Evolutionary conservation across 192 early-diverging fungal genomes (phyloP), one percentile per base, ranked within the genome.

Genomic region (Spinellus fusiger): DNA sequence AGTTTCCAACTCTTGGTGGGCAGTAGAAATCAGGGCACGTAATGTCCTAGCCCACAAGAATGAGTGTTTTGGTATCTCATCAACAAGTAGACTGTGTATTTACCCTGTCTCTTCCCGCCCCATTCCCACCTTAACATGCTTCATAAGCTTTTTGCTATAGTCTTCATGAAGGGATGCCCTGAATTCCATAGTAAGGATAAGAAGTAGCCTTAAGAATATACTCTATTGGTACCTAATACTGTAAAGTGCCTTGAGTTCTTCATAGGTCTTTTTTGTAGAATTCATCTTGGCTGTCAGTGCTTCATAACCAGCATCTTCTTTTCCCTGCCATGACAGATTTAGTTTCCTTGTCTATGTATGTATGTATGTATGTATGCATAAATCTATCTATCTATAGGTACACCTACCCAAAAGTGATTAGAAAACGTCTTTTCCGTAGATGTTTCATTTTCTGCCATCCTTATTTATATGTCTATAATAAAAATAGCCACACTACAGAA

Each of bases 91-190:
- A 20, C 10, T 51, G 37, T 7, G 8, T 37, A 52, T 44, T 59
- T 73, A 84, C 82, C 88, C 86, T 16, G 80, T 78, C 58, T 90
- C 88, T 54, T 90, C 85, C 35, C 73, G 78, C 0, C 88, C 88
- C 32, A 90, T 57, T 1, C 70, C 78, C 2, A 71, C 59, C 31
- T 84, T 83, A 5, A 81, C 68, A 47, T 84, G 64, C 61, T 88
- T 90, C 31, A 74, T 37, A 35, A 90, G 55, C 56, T 77, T 77
- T 63, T 86, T 86, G 48, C 86, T 86, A 56, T 84, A 75, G 8
- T 90, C 88, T 49, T 90, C 88, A 34, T 90, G 83, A 27, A 88
- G 62, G 0, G 71, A 54, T 4, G 88, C 84, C 47, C 88, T 82
- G 49, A 35, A 64, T 29, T 35, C 23, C 13, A 38, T 7, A 52